Conservation (phyloP, 305 asterid species). For the Fraxinus velutina region DNA sequence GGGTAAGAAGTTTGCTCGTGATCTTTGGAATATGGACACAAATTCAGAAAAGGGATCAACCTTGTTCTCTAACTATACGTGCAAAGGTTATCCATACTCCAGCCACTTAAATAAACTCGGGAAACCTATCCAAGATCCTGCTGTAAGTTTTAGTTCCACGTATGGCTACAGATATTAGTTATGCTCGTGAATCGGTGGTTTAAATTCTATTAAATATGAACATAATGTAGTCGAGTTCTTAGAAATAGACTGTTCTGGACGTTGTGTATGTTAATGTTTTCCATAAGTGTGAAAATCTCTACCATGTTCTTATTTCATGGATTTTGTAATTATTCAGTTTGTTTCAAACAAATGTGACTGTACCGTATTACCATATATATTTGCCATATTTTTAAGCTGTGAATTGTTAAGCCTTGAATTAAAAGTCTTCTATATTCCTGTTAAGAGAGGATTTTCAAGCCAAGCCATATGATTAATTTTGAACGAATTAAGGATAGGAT, state of each 20-base stretch:
- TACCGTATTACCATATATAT: not conserved
- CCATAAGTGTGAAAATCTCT: constrained; percentile 15
- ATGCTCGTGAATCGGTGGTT: not conserved
- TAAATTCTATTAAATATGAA: not conserved
- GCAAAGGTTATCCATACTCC: constrained; percentile 33
- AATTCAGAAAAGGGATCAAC: constrained; percentile 46
- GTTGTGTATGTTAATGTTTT: not conserved
- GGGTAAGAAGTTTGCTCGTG: constrained; percentile 25
- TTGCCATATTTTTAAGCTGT: not conserved
- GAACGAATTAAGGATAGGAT: not conserved
- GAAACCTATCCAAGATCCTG: constrained; percentile 25
- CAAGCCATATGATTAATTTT: not conserved
- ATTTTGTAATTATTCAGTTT: constrained; percentile 17
- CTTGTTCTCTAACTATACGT: constrained; percentile 34
- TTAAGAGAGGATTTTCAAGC: not conserved
- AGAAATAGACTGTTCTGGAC: not conserved
- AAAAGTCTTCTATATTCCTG: not conserved
- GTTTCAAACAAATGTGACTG: not conserved
- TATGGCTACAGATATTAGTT: constrained; percentile 35
- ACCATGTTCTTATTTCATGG: constrained; percentile 17
- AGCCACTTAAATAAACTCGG: constrained; percentile 42
- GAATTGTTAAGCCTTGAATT: not conserved
- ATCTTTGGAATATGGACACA: constrained; percentile 48
- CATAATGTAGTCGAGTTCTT: not conserved
- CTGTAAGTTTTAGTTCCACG: constrained; percentile 27